These are phyloP conservation scores for Fusarium cyanostomum DNA, from an alignment of 2,329 filamentous ascomycete genomes.

Conservation along the genomic window DNA sequence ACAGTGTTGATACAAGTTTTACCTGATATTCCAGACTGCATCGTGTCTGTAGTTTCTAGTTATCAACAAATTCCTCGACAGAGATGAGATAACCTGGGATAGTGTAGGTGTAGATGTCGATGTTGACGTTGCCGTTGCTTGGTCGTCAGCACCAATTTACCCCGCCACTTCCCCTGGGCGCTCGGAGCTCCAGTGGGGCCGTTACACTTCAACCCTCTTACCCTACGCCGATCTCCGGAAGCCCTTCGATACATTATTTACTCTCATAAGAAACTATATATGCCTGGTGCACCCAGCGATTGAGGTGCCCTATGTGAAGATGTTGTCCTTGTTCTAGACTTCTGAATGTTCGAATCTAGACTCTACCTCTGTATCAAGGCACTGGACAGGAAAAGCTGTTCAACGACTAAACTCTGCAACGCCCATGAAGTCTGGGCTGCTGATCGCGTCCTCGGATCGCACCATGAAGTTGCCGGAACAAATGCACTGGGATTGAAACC, in stretches of 20 bases:
- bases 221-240: slow-evolving; percentile 23
- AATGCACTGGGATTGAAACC: not conserved
- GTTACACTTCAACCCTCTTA: slow-evolving; percentile 18
- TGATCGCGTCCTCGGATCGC: no score
- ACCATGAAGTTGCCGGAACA: not conserved
- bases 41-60: slow-evolving; percentile 47
- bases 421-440: no score
- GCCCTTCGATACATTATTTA: no score
- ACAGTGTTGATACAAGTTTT: slow-evolving; percentile 30
- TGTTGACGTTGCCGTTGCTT: slow-evolving; percentile 25
- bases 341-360: no score
- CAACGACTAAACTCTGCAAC: no score
- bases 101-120: slow-evolving; percentile 15
- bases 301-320: no score
- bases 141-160: slow-evolving; percentile 35
- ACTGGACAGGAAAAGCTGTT: no score
- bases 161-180: slow-evolving; percentile 38
- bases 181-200: slow-evolving; percentile 37
- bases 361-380: no score
- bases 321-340: no score
- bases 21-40: slow-evolving; percentile 86
- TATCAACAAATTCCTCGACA: not conserved
- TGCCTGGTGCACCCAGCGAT: no score
- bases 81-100: not conserved
- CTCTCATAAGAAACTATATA: no score